A percentile compares a stretch with the other conserved stretches of the same genome.
Conservation (phyloP, 768 basidiomycete genomes). For the Holtermanniella nyarrowii region DNA sequence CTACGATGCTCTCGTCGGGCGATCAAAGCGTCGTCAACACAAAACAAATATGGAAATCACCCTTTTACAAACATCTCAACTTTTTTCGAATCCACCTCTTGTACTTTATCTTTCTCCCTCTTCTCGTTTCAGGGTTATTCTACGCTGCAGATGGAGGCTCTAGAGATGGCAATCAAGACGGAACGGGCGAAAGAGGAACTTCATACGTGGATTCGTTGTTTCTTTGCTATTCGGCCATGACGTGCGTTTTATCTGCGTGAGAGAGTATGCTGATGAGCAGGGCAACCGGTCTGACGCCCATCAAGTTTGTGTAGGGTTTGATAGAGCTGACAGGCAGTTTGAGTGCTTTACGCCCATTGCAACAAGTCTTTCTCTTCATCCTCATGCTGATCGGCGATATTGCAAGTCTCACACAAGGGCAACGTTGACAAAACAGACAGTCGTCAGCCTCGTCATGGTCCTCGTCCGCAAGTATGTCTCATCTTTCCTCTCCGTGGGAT, state of each 20-base stretch:
- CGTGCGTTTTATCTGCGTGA: conserved; percentile 16
- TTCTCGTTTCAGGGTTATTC: conserved; percentile 21
- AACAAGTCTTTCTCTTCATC: conserved; percentile 14
- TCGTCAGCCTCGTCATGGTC: conserved; percentile 32
- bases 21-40: too few species aligned
- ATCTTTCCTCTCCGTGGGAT: neutral
- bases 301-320: conserved; percentile 19
- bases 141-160: conserved; percentile 25
- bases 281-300: conserved; percentile 26
- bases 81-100: conserved; percentile 16
- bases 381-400: conserved; percentile 21
- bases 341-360: conserved; percentile 12
- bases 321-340: conserved; percentile 4
- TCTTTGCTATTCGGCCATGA: conserved; percentile 30
- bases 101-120: conserved; percentile 13
- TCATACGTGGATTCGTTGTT: conserved; percentile 26
- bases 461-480: conserved; percentile 15
- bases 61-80: too few species aligned
- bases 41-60: too few species aligned
- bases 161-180: conserved; percentile 10
- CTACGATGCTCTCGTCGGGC: too few species aligned
- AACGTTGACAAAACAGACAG: conserved; percentile 1
- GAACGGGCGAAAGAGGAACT: conserved; percentile 11
- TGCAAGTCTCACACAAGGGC: neutral
- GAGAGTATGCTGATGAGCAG: conserved; percentile 9